Conservation (phyloP, 164 flowering plant species). For the Magnolia officinalis region DNA sequence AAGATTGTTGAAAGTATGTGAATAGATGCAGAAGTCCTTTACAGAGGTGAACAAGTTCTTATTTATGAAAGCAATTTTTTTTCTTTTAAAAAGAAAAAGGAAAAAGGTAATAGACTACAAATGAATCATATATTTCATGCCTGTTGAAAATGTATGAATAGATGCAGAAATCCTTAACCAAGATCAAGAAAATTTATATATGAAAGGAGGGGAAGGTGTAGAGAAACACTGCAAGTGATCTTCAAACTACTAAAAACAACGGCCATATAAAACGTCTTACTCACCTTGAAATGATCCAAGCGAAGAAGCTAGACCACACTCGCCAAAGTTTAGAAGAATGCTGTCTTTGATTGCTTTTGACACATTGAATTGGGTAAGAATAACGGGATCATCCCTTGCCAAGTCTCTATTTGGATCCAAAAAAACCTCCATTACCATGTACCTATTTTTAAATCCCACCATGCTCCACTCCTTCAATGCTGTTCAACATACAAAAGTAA, state of each 20-base stretch:
- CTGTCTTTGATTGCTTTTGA: slow-evolving; percentile 74
- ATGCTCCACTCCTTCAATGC: slow-evolving; percentile 29
- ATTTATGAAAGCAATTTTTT: background rate
- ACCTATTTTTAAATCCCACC: slow-evolving; percentile 85
- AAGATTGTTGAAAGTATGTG: background rate
- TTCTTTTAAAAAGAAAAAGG: background rate
- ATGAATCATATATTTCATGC: background rate
- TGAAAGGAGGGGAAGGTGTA: background rate
- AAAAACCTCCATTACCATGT: slow-evolving; percentile 82
- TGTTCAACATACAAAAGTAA: background rate
- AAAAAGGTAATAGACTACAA: background rate
- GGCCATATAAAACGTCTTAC: background rate
- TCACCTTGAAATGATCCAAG: slow-evolving; percentile 69
- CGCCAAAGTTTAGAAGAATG: slow-evolving; percentile 78
- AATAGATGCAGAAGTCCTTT: background rate
- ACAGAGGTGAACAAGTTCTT: background rate
- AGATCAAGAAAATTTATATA: background rate
- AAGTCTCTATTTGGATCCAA: slow-evolving; percentile 64
- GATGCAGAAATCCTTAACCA: background rate
- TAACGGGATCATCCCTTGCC: slow-evolving; percentile 52
- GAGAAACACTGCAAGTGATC: background rate
- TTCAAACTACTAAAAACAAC: background rate
- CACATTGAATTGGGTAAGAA: slow-evolving; percentile 53
- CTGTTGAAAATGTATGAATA: background rate
- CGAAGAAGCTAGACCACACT: slow-evolving; percentile 86